These are phyloP conservation scores for Wickerhamomyces subpelliculosus DNA, from an alignment of 805 yeast species.

Conservation along the genomic window DNA sequence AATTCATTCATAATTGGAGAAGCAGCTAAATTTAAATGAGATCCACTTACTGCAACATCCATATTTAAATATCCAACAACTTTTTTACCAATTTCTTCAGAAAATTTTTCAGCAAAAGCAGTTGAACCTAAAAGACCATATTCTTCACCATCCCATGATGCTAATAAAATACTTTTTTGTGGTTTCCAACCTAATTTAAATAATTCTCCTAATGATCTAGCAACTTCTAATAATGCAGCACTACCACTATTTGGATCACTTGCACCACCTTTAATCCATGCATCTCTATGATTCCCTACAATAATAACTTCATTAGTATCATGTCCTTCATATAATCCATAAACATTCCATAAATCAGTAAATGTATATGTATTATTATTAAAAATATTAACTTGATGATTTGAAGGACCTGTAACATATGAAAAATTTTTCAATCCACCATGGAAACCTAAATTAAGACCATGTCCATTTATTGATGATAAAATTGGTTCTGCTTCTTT, in stretches of 20 bases:
- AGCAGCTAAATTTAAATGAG: conserved; percentile 37
- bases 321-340: conserved; percentile 53
- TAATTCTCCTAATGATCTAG: conserved; percentile 50
- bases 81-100: conserved; percentile 36
- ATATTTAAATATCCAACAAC: conserved; percentile 64
- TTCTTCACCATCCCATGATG: conserved; percentile 85
- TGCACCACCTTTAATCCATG: conserved; percentile 77
- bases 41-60: conserved; percentile 60
- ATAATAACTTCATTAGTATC: conserved; percentile 48
- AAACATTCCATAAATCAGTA: conserved; percentile 55
- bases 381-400: conserved; percentile 43
- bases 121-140: conserved; percentile 71
- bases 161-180: conserved; percentile 53
- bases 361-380: conserved; percentile 57
- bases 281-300: conserved; percentile 73
- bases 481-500: conserved; percentile 59
- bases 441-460: conserved; percentile 41
- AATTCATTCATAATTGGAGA: conserved; percentile 53
- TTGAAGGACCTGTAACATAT: conserved; percentile 48
- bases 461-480: conserved; percentile 50
- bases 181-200: conserved; percentile 58
- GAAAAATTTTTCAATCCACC: conserved; percentile 38
- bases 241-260: conserved; percentile 76
- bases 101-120: conserved; percentile 64
- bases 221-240: conserved; percentile 56